Evolutionary conservation across 768 basidiomycete genomes (phyloP).

Genomic region (Astraeus odoratus): DNA sequence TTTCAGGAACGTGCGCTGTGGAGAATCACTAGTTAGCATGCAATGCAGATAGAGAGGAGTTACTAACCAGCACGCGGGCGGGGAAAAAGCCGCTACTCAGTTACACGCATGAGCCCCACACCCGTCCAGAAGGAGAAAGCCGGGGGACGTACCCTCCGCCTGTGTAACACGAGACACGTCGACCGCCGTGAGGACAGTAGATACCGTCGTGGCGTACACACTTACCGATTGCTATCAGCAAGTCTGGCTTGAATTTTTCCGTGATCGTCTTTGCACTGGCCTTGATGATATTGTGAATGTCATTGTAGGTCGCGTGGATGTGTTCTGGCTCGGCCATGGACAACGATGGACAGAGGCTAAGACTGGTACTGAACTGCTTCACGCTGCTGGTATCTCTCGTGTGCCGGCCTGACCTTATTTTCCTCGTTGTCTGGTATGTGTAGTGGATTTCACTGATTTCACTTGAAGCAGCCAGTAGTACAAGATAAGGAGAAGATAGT

Average conservation of each 20-base stretch:
- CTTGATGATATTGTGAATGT: constrained; percentile 86
- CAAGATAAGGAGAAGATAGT: background rate
- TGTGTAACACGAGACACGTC: constrained; percentile 19
- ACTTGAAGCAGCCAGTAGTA: too few relatives aligned
- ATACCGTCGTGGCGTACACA: constrained; percentile 7
- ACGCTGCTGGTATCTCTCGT: background rate
- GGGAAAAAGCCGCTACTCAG: constrained; percentile 86
- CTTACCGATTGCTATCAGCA: constrained; percentile 77
- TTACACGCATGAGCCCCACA: constrained; percentile 10
- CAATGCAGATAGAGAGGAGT: background rate
- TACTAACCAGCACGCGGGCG: constrained; percentile 74
- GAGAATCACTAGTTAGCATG: background rate
- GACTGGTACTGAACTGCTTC: background rate
- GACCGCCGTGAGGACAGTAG: constrained; percentile 7
- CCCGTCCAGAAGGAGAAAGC: constrained; percentile 9
- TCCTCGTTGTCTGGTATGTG: too few relatives aligned
- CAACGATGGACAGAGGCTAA: constrained; percentile 1
- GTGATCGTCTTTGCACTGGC: constrained; percentile 60
- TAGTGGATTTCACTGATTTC: too few relatives aligned
- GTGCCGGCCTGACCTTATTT: too few relatives aligned
- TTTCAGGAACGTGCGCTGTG: constrained; percentile 84
- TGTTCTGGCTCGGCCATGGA: constrained; percentile 47
- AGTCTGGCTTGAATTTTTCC: constrained; percentile 74
- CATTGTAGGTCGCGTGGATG: constrained; percentile 78
- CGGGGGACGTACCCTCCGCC: constrained; percentile 69